Evolutionary conservation across 768 basidiomycete genomes (phyloP), one percentile per base, ranked within the genome.

Genomic region (Floccularia luteovirens): DNA sequence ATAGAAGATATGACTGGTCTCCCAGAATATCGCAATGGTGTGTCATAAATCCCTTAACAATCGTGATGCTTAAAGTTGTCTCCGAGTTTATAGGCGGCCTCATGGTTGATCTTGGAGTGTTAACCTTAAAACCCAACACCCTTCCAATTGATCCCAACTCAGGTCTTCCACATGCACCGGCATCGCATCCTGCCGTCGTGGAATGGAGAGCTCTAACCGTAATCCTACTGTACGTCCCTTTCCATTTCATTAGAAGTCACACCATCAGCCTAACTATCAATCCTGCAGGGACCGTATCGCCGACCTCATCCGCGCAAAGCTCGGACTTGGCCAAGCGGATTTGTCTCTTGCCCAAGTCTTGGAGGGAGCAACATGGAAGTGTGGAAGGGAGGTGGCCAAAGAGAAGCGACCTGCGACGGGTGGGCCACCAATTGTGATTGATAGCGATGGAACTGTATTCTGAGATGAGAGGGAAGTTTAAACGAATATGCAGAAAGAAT

Each of bases 171-270:
- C 74, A 70, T 28, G 69, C 86, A 17, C 61, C 70, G 11, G 74
- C 90, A 1, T 82, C 84, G 0, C 91, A 92, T 54, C 88, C 90
- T 0, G 90, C 90, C 4, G 82, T 98, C 42, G 79, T 97, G 25
- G 94, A 99, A 62, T 94, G 93, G 92, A 70, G 94, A 41, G 92
- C 93, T 0, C 75, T 99, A 74, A 98, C 94, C 0, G 89, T 99
- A 25, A 85, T 96, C 41, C 78, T 83, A 55, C 69, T 99, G 89
- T 92, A 50, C 49, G 84, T 69, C 5, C 33, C 20, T 11, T 38
- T 24, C 46, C 12, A 25, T 16, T 28, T n/a, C n/a, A n/a, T n/a
- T n/a, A n/a, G n/a, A n/a, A n/a, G n/a, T n/a, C n/a, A n/a, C n/a
- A 39, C 13, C 38, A 30, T 14, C 22, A 8, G 12, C 20, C 6